Percentiles rank a stretch among this genome's conserved stretches.
These are phyloP conservation scores for Ustilago nuda DNA, from an alignment of 1,284 basidiomycete species.

Conservation along the genomic window DNA sequence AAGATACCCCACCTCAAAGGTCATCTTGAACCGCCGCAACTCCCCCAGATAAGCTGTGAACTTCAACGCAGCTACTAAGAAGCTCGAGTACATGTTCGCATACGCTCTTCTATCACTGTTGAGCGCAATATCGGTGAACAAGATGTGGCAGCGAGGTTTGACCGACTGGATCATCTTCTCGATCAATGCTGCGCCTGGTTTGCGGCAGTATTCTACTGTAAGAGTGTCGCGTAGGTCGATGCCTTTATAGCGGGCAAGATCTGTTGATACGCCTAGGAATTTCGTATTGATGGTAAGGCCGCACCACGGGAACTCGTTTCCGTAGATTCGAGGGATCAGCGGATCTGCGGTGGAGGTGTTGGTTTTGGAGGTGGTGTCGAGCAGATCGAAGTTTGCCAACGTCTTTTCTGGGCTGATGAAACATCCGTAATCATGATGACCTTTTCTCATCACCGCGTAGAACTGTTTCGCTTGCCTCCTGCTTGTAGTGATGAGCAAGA, in stretches of 20 bases:
- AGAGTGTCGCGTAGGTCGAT: conserved; percentile 68
- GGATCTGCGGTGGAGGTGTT: not conserved
- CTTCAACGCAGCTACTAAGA: conserved; percentile 87
- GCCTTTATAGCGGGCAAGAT: conserved; percentile 43
- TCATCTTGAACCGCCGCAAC: conserved; percentile 73
- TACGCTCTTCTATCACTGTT: conserved; percentile 78
- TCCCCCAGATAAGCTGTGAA: conserved; percentile 80
- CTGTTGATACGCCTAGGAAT: conserved; percentile 55
- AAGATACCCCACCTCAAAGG: conserved; percentile 21
- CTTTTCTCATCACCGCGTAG: conserved; percentile 81
- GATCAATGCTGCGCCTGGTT: conserved; percentile 61
- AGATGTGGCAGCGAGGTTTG: conserved; percentile 72
- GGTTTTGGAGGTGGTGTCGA: conserved; percentile 73
- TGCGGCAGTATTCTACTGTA: conserved; percentile 63
- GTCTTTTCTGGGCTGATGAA: conserved; percentile 90
- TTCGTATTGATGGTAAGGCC: conserved; percentile 56
- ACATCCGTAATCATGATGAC: conserved; percentile 85
- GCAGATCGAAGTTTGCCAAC: conserved; percentile 81
- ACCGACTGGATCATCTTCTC: conserved; percentile 63
- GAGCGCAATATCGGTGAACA: conserved; percentile 81
- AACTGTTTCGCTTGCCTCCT: conserved; percentile 77
- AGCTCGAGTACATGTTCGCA: conserved; percentile 86
- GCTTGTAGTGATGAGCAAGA: conserved; percentile 85
- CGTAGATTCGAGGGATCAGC: conserved; percentile 61
- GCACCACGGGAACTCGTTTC: conserved; percentile 64